Evolutionary conservation across 2,329 filamentous ascomycete species (phyloP).

Genomic region (Colletotrichum ledebouriae): DNA sequence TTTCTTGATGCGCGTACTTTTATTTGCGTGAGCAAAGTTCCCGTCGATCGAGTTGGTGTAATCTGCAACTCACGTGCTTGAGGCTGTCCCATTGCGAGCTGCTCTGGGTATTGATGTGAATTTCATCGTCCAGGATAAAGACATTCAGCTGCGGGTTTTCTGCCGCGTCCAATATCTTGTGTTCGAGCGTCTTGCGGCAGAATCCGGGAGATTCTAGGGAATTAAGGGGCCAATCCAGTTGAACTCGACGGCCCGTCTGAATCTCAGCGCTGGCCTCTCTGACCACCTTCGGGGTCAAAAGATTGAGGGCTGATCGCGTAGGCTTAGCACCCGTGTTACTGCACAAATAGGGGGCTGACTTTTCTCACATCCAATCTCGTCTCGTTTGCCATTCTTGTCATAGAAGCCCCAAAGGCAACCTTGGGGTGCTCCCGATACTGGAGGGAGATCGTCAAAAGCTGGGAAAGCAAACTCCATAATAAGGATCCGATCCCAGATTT

Average conservation of each 20-base stretch:
- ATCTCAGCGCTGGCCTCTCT: slow-evolving; percentile 3
- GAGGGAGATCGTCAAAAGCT: background rate
- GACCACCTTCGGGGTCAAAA: background rate
- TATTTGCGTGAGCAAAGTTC: background rate
- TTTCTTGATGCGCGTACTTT: slow-evolving; percentile 4
- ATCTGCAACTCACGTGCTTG: background rate
- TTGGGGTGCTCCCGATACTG: slow-evolving; percentile 2
- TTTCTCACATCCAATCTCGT: slow-evolving; percentile 1
- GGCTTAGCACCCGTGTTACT: background rate
- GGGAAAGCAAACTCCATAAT: background rate
- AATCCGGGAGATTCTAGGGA: slow-evolving; percentile 1
- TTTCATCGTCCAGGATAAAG: slow-evolving; percentile 7
- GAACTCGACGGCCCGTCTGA: slow-evolving; percentile 4
- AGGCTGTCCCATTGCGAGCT: slow-evolving; percentile 13
- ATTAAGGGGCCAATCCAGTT: slow-evolving; percentile 5
- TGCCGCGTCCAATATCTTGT: background rate
- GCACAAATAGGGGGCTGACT: background rate
- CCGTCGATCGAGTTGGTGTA: background rate
- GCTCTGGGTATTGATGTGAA: background rate
- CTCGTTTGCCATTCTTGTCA: background rate
- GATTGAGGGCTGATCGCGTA: background rate
- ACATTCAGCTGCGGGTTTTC: background rate
- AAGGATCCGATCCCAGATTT: no score
- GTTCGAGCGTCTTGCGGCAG: background rate
- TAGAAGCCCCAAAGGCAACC: slow-evolving; percentile 9